These are phyloP conservation scores for Gaultheria prostrata DNA, from an alignment of 148 eudicot genomes.

Conservation along the genomic window DNA sequence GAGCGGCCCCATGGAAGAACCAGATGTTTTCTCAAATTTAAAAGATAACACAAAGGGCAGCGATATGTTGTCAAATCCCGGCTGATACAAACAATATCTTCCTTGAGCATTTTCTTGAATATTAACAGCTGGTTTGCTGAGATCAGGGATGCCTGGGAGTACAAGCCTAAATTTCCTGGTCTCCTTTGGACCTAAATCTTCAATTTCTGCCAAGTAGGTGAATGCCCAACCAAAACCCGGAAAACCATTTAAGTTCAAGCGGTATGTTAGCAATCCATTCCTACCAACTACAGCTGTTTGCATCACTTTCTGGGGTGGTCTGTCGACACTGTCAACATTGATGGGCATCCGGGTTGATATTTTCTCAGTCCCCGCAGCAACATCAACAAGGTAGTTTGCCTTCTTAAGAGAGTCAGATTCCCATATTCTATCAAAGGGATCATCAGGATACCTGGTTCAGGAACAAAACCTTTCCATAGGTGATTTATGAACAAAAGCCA, in stretches of 20 bases:
- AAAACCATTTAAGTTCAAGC: slow-evolving; percentile 91
- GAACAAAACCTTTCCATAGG: too few relatives aligned
- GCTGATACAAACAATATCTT: slow-evolving; percentile 81
- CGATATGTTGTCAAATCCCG: slow-evolving; percentile 69
- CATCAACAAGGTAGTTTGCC: slow-evolving; percentile 92
- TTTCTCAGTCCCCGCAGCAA: slow-evolving; percentile 87
- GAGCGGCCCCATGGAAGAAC: slow-evolving; percentile 85
- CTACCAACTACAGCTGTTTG: slow-evolving; percentile 96
- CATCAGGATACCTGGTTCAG: slow-evolving; percentile 82
- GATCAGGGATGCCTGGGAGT: slow-evolving; percentile 61
- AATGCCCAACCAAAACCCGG: slow-evolving; percentile 92
- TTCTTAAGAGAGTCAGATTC: slow-evolving; percentile 74
- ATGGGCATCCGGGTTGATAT: slow-evolving; percentile 73
- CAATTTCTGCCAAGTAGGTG: slow-evolving; percentile 89
- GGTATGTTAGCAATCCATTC: slow-evolving; percentile 79
- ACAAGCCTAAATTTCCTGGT: slow-evolving; percentile 74
- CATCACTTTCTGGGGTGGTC: slow-evolving; percentile 93
- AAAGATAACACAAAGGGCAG: slow-evolving; percentile 86
- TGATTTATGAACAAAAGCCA: too few relatives aligned
- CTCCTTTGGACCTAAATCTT: slow-evolving; percentile 56
- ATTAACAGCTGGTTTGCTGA: slow-evolving; percentile 73
- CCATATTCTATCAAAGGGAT: slow-evolving; percentile 98
- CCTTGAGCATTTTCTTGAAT: slow-evolving; percentile 92
- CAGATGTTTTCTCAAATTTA: slow-evolving; percentile 68
- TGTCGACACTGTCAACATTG: slow-evolving; percentile 46